Evolutionary conservation across 257 asterid genomes (phyloP), one percentile per base, ranked within the genome.

Genomic region (Rubia yunnanensis): DNA sequence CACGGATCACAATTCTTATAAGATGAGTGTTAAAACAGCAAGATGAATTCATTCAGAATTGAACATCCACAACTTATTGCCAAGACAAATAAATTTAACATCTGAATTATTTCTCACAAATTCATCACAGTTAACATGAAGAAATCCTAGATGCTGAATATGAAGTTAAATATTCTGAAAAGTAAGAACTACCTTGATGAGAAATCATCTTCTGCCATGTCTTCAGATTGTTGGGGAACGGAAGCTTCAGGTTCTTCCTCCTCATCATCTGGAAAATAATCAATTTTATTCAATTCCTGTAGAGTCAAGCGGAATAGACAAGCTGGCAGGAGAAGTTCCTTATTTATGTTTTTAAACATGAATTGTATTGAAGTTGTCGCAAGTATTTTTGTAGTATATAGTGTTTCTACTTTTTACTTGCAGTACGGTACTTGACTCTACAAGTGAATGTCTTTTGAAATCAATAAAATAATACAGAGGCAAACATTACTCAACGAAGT

Each of bases 171-270:
- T 27, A 23, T 63, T 68, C 52, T 46, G 38, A 22, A 64, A 57
- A 56, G n/a, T n/a, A 26, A 46, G 59, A 38, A 58, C 70, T 84
- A 94, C 99, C 96, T 87, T 56, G 95, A 86, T 63, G 88, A 82
- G 69, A 86, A 79, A 74, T 86, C 95, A 68, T 86, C 99, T 64
- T 84, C 92, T 65, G 61, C 85, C 31, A 73, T 70, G 56, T 77
- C 90, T 62, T 84, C 92, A 49, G 91, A 80, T 69, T 78, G 85
- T 57, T 71, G 73, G 57, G 96, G 87, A 69, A 67, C 83, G 22
- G 94, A 81, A 77, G 73, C 84, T 70, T 87, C 94, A 63, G 88
- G 76, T 65, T 77, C 97, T 55, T 86, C 97, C 64, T 79, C 97
- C 55, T 86, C 97, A 61, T 83, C 96, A 26, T 75, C 83, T 63